Percentiles rank a stretch among this genome's conserved stretches.
Evolutionary conservation across 2,329 filamentous ascomycete genomes (phyloP).

Genomic region (Cladosporium cucumerinum): DNA sequence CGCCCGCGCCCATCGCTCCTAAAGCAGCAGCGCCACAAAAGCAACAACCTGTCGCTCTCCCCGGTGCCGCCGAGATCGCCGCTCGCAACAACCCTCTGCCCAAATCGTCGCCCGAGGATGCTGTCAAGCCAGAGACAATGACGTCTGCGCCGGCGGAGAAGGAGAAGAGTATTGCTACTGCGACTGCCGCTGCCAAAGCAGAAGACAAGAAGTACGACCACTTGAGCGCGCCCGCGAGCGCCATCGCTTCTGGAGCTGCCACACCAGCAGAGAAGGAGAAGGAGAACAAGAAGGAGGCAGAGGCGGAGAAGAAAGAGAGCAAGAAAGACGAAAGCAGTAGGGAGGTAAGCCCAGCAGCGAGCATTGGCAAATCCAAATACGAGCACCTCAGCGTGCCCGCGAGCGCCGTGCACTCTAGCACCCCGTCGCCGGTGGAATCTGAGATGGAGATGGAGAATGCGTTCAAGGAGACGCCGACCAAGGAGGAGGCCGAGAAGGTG

Average conservation of each 20-base stretch:
- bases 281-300: slow-evolving; percentile 15
- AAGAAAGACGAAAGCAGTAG: not conserved
- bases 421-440: slow-evolving; percentile 8
- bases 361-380: not conserved
- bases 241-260: slow-evolving; percentile 31
- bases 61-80: slow-evolving; percentile 34
- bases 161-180: slow-evolving; percentile 25
- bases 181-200: slow-evolving; percentile 9
- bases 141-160: slow-evolving; percentile 27
- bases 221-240: slow-evolving; percentile 27
- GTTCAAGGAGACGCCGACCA: slow-evolving; percentile 16
- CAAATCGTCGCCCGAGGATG: slow-evolving; percentile 17
- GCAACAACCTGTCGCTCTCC: slow-evolving; percentile 21
- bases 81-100: slow-evolving; percentile 17
- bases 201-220: slow-evolving; percentile 20
- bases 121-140: slow-evolving; percentile 28
- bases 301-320: not conserved
- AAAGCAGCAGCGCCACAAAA: slow-evolving; percentile 16
- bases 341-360: not conserved
- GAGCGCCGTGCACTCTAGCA: slow-evolving; percentile 12
- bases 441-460: slow-evolving; percentile 31
- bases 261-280: slow-evolving; percentile 31
- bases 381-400: slow-evolving; percentile 18
- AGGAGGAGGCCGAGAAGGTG: slow-evolving; percentile 28
- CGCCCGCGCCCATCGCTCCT: not conserved